A percentile compares a stretch with the other conserved stretches of the same genome.
Conservation (phyloP, 2,329 filamentous ascomycete genomes). For the Aspergillus carbonarius region DNA sequence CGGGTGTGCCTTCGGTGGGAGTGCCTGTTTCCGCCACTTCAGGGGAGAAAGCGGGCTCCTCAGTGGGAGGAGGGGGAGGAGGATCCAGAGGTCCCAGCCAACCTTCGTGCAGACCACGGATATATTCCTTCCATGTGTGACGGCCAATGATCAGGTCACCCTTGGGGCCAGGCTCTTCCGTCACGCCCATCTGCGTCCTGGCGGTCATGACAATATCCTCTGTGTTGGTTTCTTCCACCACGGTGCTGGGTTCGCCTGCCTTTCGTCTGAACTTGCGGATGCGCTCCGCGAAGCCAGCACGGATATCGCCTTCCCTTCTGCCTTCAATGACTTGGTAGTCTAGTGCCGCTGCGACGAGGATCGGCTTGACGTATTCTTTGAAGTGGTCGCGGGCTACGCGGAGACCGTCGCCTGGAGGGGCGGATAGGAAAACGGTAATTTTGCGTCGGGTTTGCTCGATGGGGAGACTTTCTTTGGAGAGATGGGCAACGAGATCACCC, state of each 20-base stretch:
- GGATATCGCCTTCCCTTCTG: slow-evolving; percentile 84
- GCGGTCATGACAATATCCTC: slow-evolving; percentile 63
- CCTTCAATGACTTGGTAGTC: slow-evolving; percentile 98
- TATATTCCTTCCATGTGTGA: slow-evolving; percentile 96
- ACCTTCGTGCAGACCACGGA: slow-evolving; percentile 89
- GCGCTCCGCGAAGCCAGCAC: slow-evolving; percentile 81
- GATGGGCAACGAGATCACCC: slow-evolving; percentile 78
- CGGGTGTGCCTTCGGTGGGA: slow-evolving; percentile 27
- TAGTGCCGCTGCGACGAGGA: slow-evolving; percentile 82
- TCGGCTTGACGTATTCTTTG: slow-evolving; percentile 90
- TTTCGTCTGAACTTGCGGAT: slow-evolving; percentile 68
- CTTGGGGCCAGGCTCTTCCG: slow-evolving; percentile 68
- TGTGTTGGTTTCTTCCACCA: slow-evolving; percentile 47
- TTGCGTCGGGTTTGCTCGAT: slow-evolving; percentile 74
- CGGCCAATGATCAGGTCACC: slow-evolving; percentile 89
- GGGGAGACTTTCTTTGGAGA: slow-evolving; percentile 73
- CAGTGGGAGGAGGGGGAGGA: slow-evolving; percentile 23
- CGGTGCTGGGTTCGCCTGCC: slow-evolving; percentile 55
- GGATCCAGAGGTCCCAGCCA: slow-evolving; percentile 82
- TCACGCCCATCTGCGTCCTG: slow-evolving; percentile 65
- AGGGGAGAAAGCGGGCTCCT: slow-evolving; percentile 17
- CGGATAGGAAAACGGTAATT: slow-evolving; percentile 80
- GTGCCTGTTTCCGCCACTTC: slow-evolving; percentile 23
- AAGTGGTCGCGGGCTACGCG: slow-evolving; percentile 90
- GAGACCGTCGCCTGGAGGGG: slow-evolving; percentile 82